Percentiles rank a stretch among this genome's conserved stretches.
Evolutionary conservation across 768 basidiomycete species (phyloP).

Genomic region (Pilatotrama ljubarskyi): DNA sequence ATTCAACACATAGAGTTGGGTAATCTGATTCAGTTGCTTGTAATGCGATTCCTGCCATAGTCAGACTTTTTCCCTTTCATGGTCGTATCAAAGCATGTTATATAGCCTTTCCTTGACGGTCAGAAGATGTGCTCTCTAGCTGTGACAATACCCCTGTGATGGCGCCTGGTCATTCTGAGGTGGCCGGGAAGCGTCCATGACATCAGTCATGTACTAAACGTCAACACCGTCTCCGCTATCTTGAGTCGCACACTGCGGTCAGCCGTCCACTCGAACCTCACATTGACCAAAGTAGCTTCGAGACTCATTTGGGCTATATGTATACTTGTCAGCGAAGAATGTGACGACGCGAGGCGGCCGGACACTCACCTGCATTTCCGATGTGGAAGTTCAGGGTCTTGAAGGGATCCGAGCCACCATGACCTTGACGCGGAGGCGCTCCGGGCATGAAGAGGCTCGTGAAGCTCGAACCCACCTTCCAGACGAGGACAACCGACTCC

Average conservation of each 20-base stretch:
- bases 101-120: too few relatives aligned
- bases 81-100: too few relatives aligned
- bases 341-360: not conserved
- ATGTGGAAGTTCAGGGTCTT: constrained; percentile 86
- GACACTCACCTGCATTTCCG: constrained; percentile 70
- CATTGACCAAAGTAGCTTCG: constrained; percentile 66
- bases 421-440: constrained; percentile 87
- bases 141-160: too few relatives aligned
- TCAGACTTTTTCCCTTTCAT: too few relatives aligned
- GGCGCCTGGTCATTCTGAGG: too few relatives aligned
- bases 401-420: constrained; percentile 79
- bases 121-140: too few relatives aligned
- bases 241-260: constrained; percentile 81
- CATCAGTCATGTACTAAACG: constrained; percentile 70
- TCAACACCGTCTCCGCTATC: constrained; percentile 79
- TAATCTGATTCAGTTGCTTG: not conserved
- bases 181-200: too few relatives aligned
- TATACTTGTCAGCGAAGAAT: not conserved
- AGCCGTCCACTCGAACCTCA: constrained; percentile 82
- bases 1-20: not conserved
- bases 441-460: constrained; percentile 90
- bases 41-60: not conserved
- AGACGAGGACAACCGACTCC: constrained; percentile 82
- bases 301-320: constrained; percentile 52
- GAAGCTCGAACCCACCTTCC: constrained; percentile 94